phyloP scores from a whole-genome alignment of 1,284 basidiomycete species.

The Ustilago xerochloae region DNA sequence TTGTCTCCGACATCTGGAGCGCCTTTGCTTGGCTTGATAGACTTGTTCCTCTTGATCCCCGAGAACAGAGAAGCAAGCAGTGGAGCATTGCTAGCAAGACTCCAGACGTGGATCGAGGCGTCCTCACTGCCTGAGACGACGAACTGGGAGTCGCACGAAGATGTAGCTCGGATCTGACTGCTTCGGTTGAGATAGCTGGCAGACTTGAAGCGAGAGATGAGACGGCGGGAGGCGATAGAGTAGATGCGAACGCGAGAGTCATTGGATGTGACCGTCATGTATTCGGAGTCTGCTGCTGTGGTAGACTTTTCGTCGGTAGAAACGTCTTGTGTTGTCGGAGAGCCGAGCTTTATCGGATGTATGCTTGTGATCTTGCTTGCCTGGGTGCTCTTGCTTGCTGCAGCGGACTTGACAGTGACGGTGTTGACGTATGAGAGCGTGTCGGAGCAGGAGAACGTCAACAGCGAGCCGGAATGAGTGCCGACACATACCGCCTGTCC shows the following conservation, averaged over 20 bases:
- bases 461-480: constrained; percentile 62
- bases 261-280: constrained; percentile 68
- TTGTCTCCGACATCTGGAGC: constrained; percentile 11
- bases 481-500: constrained; percentile 67
- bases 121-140: constrained; percentile 68
- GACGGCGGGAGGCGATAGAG: constrained; percentile 56
- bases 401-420: constrained; percentile 62
- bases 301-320: too few species aligned
- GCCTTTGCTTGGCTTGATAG: constrained; percentile 5
- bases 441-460: constrained; percentile 64
- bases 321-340: constrained; percentile 4
- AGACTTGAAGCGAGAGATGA: constrained; percentile 55
- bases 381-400: constrained; percentile 63
- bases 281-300: constrained; percentile 44
- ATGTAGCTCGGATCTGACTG: constrained; percentile 66
- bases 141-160: constrained; percentile 62
- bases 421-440: constrained; percentile 58
- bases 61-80: constrained; percentile 8
- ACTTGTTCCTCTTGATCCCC: constrained; percentile 33
- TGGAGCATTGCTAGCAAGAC: constrained; percentile 21
- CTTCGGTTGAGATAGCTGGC: constrained; percentile 53
- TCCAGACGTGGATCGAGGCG: constrained; percentile 64
- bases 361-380: constrained; percentile 69
- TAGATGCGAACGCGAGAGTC: constrained; percentile 68
- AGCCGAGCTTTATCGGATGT: constrained; percentile 49